Base-by-base conservation (phyloP, 805 yeast genomes). In the Hanseniaspora lachancei region DNA sequence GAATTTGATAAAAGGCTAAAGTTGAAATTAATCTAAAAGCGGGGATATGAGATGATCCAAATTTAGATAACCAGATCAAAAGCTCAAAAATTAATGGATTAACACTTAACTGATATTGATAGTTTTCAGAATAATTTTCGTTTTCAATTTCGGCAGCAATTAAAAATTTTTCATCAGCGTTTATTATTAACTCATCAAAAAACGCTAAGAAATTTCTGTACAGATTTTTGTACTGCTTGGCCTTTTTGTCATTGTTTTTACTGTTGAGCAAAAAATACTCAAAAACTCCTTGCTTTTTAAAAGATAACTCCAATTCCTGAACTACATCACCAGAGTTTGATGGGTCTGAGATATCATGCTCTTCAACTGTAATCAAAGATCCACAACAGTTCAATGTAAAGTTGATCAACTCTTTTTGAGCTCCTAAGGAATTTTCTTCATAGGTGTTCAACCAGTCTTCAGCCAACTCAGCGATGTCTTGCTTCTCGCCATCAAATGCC, bases 291-390 rank as follows among this genome's bases (percentile, higher is more conserved):
- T 85, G 89, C 15, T 72, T 70, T 54, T 76, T 72, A 61, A 86
- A 85, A 47, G 77, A 68, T 20, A 78, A 71, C 59, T 85, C 84
- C 29, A 89, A 68, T 66, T 87, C 95, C 4, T 76, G 80, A 10
- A 86, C 77, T 0, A 96, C 86, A 38, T 82, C 84, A 16, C 77
- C 71, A 0, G 93, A 85, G 8, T 86, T 78, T 43, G 84, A 89
- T 54, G 77, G 72, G 62, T 81, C 82, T 24, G 72, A 73, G 50
- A 87, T 81, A 65, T 89, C 96, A 66, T 89, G 95, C 29, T 79
- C 78, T 58, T 81, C 82, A 10, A 86, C 77, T 27, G 77, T 77
- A 1, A 80, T 73, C 21, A 79, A 73, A 50, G 89, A 82, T 0
- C 96, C 96, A 64, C 86, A 80, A 49, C 81, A 72, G 57, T 89